Evolutionary conservation across 768 basidiomycete genomes (phyloP).

Genomic region (Suillus tomentosus): DNA sequence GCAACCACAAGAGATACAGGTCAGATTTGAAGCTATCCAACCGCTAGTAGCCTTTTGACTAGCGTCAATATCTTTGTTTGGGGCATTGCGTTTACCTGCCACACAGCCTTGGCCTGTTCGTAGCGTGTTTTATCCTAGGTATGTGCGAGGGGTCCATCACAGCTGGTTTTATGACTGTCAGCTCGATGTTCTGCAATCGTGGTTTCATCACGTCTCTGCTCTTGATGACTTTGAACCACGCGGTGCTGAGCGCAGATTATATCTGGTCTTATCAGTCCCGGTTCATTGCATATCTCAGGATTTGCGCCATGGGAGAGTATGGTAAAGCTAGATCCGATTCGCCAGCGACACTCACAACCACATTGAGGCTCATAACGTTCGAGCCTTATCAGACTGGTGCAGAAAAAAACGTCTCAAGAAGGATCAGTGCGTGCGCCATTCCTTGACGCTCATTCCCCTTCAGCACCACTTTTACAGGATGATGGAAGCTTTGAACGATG

Average conservation of each 20-base stretch:
- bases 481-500: slow-evolving; percentile 66
- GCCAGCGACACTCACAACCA: slow-evolving; percentile 11
- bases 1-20: neutral
- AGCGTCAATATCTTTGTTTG: slow-evolving; percentile 71
- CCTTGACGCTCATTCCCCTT: neutral
- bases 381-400: slow-evolving; percentile 61
- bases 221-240: slow-evolving; percentile 4
- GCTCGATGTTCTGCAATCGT: slow-evolving; percentile 67
- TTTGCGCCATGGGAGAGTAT: slow-evolving; percentile 71
- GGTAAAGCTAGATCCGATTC: slow-evolving; percentile 38
- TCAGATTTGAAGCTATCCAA: neutral
- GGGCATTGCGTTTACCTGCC: slow-evolving; percentile 58
- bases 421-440: slow-evolving; percentile 53
- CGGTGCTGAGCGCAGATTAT: slow-evolving; percentile 60
- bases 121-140: slow-evolving; percentile 65
- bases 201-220: neutral
- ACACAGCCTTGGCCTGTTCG: slow-evolving; percentile 69
- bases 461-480: slow-evolving; percentile 43
- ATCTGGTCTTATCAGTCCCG: slow-evolving; percentile 69
- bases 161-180: slow-evolving; percentile 77
- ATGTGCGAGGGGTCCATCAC: slow-evolving; percentile 74
- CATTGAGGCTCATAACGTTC: slow-evolving; percentile 57
- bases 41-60: neutral
- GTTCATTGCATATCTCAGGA: slow-evolving; percentile 54
- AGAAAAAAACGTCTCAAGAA: slow-evolving; percentile 52